Evolutionary conservation across 2,329 filamentous ascomycete species (phyloP).

Genomic region (Verticillium longisporum): DNA sequence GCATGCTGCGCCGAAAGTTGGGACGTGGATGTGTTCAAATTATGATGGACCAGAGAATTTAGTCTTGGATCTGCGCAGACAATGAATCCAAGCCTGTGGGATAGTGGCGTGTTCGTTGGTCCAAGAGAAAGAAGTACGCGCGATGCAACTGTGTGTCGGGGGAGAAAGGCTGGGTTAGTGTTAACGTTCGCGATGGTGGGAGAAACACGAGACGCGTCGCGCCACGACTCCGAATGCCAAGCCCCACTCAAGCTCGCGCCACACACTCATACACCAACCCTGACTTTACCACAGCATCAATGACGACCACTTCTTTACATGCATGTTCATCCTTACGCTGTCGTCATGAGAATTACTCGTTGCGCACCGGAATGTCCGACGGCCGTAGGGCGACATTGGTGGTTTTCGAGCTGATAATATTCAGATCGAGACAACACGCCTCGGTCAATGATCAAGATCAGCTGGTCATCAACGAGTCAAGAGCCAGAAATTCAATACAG

Average conservation of each 20-base stretch:
- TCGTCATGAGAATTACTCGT: too few species aligned
- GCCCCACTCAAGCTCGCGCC: constrained; percentile 1
- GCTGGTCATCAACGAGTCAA: too few species aligned
- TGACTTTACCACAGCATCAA: neutral
- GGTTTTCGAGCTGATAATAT: too few species aligned
- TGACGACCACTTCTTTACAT: neutral
- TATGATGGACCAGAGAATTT: too few species aligned
- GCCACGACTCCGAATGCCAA: neutral
- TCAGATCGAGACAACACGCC: too few species aligned
- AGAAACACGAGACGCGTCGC: constrained; percentile 2
- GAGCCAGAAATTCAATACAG: neutral
- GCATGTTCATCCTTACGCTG: too few species aligned
- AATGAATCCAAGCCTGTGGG: neutral
- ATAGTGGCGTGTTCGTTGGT: neutral
- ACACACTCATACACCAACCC: neutral
- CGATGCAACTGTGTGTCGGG: neutral
- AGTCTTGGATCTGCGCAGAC: neutral
- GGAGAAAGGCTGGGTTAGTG: neutral
- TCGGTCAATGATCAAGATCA: too few species aligned
- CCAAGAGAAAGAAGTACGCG: neutral
- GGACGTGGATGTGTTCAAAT: too few species aligned
- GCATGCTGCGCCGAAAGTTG: constrained; percentile 13
- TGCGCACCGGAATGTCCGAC: too few species aligned
- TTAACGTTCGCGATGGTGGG: neutral
- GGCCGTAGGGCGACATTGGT: too few species aligned